A percentile compares a stretch with the other conserved stretches of the same genome.
Conservation (phyloP, 2,329 filamentous ascomycete species). For the Xylaria polymorpha region DNA sequence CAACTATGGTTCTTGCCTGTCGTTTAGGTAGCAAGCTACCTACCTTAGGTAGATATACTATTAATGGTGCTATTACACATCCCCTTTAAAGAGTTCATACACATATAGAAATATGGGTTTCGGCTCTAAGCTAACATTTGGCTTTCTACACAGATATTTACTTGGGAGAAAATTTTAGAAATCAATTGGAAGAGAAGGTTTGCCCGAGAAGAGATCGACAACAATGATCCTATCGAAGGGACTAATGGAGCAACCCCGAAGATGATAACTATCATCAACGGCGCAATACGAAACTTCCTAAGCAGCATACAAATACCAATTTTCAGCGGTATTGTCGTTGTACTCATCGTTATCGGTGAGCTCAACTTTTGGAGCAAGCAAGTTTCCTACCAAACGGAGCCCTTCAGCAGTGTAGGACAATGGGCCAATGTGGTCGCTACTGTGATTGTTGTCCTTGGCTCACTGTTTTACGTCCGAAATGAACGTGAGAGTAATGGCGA, state of each 20-base stretch:
- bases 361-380: constrained; percentile 70
- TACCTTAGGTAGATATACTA: too few relatives aligned
- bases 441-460: constrained; percentile 67
- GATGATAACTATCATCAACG: constrained; percentile 66
- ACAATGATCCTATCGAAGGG: constrained; percentile 59
- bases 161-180: constrained; percentile 72
- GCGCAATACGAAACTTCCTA: constrained; percentile 64
- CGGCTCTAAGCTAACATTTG: constrained; percentile 10
- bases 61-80: neutral
- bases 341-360: constrained; percentile 71
- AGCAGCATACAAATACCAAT: constrained; percentile 68
- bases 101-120: neutral
- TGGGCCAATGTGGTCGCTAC: constrained; percentile 71
- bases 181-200: constrained; percentile 67
- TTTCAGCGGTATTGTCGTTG: constrained; percentile 67
- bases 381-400: constrained; percentile 69
- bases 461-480: constrained; percentile 64
- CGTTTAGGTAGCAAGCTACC: too few relatives aligned
- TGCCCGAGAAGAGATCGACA: constrained; percentile 48
- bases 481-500: constrained; percentile 49
- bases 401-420: constrained; percentile 68
- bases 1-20: neutral
- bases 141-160: constrained; percentile 54
- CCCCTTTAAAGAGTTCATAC: neutral
- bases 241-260: constrained; percentile 65